Conservation (phyloP, 768 basidiomycete species). For the Trametes villosa region DNA sequence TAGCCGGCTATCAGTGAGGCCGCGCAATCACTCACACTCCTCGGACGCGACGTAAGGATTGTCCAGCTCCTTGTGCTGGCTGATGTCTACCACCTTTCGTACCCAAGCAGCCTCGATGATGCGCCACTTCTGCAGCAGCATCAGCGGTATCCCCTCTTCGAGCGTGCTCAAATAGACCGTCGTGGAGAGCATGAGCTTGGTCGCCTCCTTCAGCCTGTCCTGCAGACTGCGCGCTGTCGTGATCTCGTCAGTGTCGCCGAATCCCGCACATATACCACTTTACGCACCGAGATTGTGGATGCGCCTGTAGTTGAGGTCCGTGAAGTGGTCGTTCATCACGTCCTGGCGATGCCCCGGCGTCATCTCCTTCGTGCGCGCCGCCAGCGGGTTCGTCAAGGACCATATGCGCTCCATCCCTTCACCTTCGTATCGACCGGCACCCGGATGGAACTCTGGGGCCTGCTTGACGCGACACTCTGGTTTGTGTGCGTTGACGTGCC, state of each 20-base stretch:
- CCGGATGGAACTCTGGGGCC: conserved; percentile 14
- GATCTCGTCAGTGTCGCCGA: not conserved
- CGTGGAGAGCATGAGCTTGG: not conserved
- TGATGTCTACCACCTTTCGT: not conserved
- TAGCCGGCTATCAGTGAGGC: not conserved
- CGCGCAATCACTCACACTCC: not conserved
- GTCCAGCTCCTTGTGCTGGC: not conserved
- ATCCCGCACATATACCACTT: not conserved
- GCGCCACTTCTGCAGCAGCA: not conserved
- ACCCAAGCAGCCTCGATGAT: not conserved
- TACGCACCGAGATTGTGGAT: not conserved
- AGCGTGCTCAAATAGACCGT: not conserved
- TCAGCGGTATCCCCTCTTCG: not conserved
- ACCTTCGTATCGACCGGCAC: conserved; percentile 15
- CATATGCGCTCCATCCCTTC: conserved; percentile 21
- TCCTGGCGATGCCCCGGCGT: conserved; percentile 27
- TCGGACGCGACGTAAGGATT: not conserved
- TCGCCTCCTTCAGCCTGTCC: not conserved
- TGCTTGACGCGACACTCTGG: conserved; percentile 13
- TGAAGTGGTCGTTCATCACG: conserved; percentile 21
- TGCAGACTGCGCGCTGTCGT: not conserved
- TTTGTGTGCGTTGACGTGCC: conserved; percentile 22
- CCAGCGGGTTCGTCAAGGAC: conserved; percentile 9
- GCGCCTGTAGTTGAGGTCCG: conserved; percentile 16
- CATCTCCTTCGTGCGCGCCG: not conserved